Base-by-base conservation (phyloP, 192 early-diverging fungal species). In the Coemansia sp. region DNA sequence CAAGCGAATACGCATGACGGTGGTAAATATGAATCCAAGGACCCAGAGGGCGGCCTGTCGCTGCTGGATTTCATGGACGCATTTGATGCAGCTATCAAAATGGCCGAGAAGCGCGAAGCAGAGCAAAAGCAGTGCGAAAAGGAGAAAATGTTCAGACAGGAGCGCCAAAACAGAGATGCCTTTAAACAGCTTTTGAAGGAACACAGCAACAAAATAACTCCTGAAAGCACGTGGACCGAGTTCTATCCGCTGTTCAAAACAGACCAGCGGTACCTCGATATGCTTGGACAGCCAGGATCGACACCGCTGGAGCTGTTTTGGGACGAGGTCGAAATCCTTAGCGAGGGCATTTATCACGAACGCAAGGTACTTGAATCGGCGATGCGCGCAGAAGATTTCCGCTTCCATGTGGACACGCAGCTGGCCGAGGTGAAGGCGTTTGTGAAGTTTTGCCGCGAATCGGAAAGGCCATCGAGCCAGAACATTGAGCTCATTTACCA, bases 301-400 rank as follows among this genome's bases (percentile, higher is more conserved):
- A 87, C 88, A 8, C 95, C 97, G 1, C 71, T 95, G 36, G 97
- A 99, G 49, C 66, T 99, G 36, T 99, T 97, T 74, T 97, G 95
- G 92, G 97, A 99, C 73, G 64, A 89, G 5, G 72, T 96, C 14
- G 89, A 94, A 62, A 87, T 91, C 24, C 75, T 98, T 4, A 91
- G 93, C 20, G 93, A 97, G 34, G 74, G 84, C 15, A 82, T 90
- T 16, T 87, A 92, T 67, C 78, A 87, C 38, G 85, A 92, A 38
- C 84, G 90, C 20, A 90, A 89, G 65, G 77, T 75, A 21, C 75
- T 95, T 3, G 85, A 89, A 35, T 62, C 68, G 2, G 61, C 43
- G 16, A 84, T 84, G 76, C 73, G 67, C 9, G 71, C 71, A 15
- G 48, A 52, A 14, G 56, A 62, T 10, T 84, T 84, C 55, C 38